Percentiles rank a stretch among this genome's conserved stretches.
Conservation (phyloP, 177 flowering plant genomes). For the Vitis hybrid region DNA sequence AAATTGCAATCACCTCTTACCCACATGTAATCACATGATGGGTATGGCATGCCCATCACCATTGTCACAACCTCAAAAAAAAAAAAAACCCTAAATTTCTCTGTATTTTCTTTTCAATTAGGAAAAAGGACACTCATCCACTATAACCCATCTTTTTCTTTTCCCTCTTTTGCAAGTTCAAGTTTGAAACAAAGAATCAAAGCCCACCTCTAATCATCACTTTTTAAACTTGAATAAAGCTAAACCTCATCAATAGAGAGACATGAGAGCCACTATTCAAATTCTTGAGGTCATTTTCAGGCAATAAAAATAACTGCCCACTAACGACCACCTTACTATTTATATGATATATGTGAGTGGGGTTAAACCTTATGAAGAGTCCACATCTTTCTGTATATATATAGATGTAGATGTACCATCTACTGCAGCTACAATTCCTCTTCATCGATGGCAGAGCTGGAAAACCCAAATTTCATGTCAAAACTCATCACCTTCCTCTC, state of each 20-base stretch:
- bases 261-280: slow-evolving; percentile 5
- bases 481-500: slow-evolving; percentile 68
- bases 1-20: not conserved
- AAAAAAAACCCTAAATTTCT: not conserved
- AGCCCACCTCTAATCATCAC: slow-evolving; percentile 13
- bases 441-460: slow-evolving; percentile 52
- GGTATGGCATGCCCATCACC: slow-evolving; percentile 21
- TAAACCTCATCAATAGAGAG: slow-evolving; percentile 1
- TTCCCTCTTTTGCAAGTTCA: slow-evolving; percentile 29
- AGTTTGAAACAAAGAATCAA: slow-evolving; percentile 13
- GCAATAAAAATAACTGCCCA: slow-evolving; percentile 4
- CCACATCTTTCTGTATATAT: too few relatives aligned
- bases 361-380: too few relatives aligned
- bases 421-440: not conserved
- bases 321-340: slow-evolving; percentile 10
- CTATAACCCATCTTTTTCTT: slow-evolving; percentile 5
- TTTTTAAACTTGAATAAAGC: slow-evolving; percentile 3
- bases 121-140: slow-evolving; percentile 14
- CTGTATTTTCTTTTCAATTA: not conserved
- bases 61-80: slow-evolving; percentile 6
- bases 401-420: not conserved
- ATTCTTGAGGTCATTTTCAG: not conserved
- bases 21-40: slow-evolving; percentile 36
- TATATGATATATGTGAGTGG: not conserved
- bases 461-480: slow-evolving; percentile 47